These are phyloP conservation scores for Pezicula rhizophila DNA, from an alignment of 2,329 filamentous ascomycete genomes.

Conservation along the genomic window DNA sequence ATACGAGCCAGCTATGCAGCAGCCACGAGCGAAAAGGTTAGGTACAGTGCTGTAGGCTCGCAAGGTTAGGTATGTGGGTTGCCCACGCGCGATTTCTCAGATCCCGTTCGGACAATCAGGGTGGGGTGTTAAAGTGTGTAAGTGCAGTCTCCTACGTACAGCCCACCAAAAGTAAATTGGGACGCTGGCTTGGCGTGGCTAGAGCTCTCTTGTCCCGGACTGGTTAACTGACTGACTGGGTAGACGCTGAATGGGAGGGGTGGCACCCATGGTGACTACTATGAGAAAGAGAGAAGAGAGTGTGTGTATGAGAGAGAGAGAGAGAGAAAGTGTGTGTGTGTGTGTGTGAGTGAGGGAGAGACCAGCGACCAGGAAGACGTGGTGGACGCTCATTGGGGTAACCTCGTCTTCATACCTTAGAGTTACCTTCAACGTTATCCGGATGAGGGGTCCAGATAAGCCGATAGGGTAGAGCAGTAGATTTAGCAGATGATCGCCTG, in stretches of 20 bases:
- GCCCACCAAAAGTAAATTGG: background rate
- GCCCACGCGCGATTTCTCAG: too few relatives aligned
- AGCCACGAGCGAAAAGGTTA: too few relatives aligned
- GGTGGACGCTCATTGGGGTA: constrained; percentile 25
- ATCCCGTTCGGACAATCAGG: too few relatives aligned
- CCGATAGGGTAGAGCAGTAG: constrained; percentile 12
- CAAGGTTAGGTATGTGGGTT: too few relatives aligned
- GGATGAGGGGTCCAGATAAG: constrained; percentile 13
- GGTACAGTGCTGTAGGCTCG: too few relatives aligned
- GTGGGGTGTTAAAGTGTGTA: background rate
- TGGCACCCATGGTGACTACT: background rate
- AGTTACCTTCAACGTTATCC: constrained; percentile 14
- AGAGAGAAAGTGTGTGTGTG: too few relatives aligned
- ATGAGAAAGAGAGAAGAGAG: too few relatives aligned
- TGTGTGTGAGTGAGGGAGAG: constrained; percentile 8
- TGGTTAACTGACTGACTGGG: too few relatives aligned
- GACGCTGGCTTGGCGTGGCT: constrained; percentile 16
- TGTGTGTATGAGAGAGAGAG: too few relatives aligned
- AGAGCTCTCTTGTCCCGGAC: constrained; percentile 8
- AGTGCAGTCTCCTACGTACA: too few relatives aligned
- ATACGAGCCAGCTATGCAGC: too few relatives aligned
- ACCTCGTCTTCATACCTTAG: constrained; percentile 12
- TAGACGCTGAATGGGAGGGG: constrained; percentile 12
- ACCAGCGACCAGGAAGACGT: constrained; percentile 22
- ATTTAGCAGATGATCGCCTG: background rate